Percentiles rank a stretch among this genome's conserved stretches.
Conservation (phyloP, 768 basidiomycete genomes). For the Mycena leptocephala region DNA sequence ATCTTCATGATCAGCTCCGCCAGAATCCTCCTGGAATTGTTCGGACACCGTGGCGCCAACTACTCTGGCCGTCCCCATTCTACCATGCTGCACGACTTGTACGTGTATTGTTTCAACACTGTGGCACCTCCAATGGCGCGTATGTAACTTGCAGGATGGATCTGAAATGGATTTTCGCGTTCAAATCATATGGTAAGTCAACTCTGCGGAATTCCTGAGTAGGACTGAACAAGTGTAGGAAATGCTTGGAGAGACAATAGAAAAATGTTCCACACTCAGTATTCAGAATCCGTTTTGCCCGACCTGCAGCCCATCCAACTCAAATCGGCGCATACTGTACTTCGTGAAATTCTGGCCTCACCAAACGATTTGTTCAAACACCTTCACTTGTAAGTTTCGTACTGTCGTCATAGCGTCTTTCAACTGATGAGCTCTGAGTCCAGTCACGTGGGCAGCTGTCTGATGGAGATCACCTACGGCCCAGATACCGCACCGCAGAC, state of each 20-base stretch:
- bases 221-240: neutral
- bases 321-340: neutral
- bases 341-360: neutral
- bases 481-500: neutral
- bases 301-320: neutral
- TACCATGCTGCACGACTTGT: constrained; percentile 1
- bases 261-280: constrained; percentile 12
- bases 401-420: neutral
- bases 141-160: neutral
- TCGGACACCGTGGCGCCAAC: neutral
- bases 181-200: neutral
- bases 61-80: constrained; percentile 9
- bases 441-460: neutral
- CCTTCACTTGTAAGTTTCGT: neutral
- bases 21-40: neutral
- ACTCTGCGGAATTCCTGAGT: neutral
- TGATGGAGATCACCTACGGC: constrained; percentile 1
- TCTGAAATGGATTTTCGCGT: constrained; percentile 8
- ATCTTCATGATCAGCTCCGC: constrained; percentile 9
- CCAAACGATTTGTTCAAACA: neutral
- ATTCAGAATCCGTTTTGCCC: neutral
- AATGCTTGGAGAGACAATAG: neutral
- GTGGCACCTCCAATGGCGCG: neutral
- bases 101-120: neutral
- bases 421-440: neutral